These are phyloP conservation scores for Taiozyma sp. DNA, from an alignment of 1,139 yeast species.

Conservation along the genomic window DNA sequence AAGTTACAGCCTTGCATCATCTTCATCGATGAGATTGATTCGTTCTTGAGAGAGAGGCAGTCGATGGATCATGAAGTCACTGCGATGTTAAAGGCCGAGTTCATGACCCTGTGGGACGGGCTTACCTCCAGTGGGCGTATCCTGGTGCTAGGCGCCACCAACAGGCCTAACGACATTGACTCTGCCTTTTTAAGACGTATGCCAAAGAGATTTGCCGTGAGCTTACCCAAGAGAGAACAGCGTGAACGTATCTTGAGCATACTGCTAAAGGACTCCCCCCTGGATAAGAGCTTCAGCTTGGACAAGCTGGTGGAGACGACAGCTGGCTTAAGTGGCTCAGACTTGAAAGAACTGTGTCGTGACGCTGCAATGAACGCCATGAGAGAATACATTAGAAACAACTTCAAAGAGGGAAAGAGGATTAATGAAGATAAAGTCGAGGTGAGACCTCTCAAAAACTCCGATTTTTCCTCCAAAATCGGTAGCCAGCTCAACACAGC, in stretches of 20 bases:
- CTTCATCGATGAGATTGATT: slow-evolving; percentile 94
- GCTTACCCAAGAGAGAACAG: slow-evolving; percentile 65
- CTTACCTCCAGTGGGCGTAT: slow-evolving; percentile 68
- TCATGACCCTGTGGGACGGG: slow-evolving; percentile 98
- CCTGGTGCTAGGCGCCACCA: slow-evolving; percentile 92
- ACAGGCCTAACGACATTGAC: slow-evolving; percentile 88
- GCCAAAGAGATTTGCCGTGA: slow-evolving; percentile 85
- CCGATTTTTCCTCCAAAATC: slow-evolving; percentile 27
- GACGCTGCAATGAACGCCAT: slow-evolving; percentile 91
- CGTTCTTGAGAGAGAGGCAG: slow-evolving; percentile 83
- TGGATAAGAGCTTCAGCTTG: slow-evolving; percentile 57
- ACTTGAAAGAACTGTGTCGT: slow-evolving; percentile 82
- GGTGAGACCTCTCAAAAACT: slow-evolving; percentile 33
- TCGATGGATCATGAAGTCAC: slow-evolving; percentile 93
- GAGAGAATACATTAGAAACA: slow-evolving; percentile 65
- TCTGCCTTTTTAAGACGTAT: slow-evolving; percentile 86
- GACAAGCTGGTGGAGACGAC: slow-evolving; percentile 58
- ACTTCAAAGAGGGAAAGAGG: slow-evolving; percentile 22
- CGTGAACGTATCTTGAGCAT: slow-evolving; percentile 64
- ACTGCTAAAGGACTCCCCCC: slow-evolving; percentile 56
- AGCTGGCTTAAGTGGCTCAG: slow-evolving; percentile 84
- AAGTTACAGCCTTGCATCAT: slow-evolving; percentile 93
- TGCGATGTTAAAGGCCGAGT: slow-evolving; percentile 91
- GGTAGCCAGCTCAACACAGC: slow-evolving; percentile 12
- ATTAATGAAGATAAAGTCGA: slow-evolving; percentile 22